Evolutionary conservation across 2,329 filamentous ascomycete genomes (phyloP).

Genomic region (Eutypella sp.): DNA sequence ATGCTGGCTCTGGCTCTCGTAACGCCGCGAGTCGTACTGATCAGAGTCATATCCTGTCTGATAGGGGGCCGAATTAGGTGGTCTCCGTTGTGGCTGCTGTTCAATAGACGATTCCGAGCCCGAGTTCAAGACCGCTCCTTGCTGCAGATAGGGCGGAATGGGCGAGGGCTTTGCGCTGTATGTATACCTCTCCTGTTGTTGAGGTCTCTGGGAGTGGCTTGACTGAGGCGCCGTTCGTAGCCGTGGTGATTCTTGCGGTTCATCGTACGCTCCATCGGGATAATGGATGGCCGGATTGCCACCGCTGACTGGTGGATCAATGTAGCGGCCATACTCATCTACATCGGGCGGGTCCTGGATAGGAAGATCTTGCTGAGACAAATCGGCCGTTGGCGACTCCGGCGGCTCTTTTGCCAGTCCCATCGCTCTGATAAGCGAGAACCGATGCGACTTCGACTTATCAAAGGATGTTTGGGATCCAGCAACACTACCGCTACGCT

Average conservation of each 20-base stretch:
- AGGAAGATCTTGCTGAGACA: slow-evolving; percentile 49
- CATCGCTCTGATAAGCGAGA: slow-evolving; percentile 67
- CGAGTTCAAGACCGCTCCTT: slow-evolving; percentile 42
- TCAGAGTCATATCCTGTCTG: slow-evolving; percentile 40
- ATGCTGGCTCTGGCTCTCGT: slow-evolving; percentile 32
- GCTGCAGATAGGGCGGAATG: slow-evolving; percentile 43
- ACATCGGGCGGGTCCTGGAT: slow-evolving; percentile 43
- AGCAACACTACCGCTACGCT: slow-evolving; percentile 61
- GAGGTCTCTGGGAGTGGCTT: slow-evolving; percentile 27
- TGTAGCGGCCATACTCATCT: slow-evolving; percentile 33
- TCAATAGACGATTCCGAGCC: slow-evolving; percentile 53
- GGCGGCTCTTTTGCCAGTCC: slow-evolving; percentile 52
- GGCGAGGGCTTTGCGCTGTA: slow-evolving; percentile 38
- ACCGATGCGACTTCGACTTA: slow-evolving; percentile 53
- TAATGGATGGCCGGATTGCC: slow-evolving; percentile 24
- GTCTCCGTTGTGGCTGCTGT: slow-evolving; percentile 33
- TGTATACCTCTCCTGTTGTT: slow-evolving; percentile 38
- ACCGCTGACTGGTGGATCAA: slow-evolving; percentile 19
- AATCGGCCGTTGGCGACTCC: slow-evolving; percentile 36
- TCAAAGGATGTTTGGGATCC: slow-evolving; percentile 54
- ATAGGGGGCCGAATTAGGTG: slow-evolving; percentile 39
- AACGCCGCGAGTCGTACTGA: slow-evolving; percentile 35
- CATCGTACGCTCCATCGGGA: slow-evolving; percentile 35
- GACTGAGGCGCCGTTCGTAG: slow-evolving; percentile 17
- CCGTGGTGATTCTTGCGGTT: slow-evolving; percentile 29